Evolutionary conservation across 2,329 filamentous ascomycete species (phyloP).

Genomic region (Pseudogymnoascus sp.): DNA sequence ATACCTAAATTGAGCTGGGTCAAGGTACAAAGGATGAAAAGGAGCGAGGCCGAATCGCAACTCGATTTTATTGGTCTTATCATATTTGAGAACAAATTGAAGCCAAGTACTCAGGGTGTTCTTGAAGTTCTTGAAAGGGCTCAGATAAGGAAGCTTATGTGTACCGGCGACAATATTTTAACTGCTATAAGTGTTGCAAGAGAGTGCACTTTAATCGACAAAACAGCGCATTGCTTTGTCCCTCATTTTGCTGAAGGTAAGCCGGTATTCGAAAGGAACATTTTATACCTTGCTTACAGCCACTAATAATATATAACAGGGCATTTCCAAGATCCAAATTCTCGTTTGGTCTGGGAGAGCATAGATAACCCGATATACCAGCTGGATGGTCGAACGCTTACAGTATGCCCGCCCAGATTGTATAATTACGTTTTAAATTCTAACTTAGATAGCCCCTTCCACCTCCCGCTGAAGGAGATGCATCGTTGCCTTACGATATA

Average conservation of each 20-base stretch:
- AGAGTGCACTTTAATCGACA: constrained; percentile 77
- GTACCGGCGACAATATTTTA: constrained; percentile 94
- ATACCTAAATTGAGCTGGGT: constrained; percentile 85
- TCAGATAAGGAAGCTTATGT: constrained; percentile 87
- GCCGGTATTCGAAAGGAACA: constrained; percentile 12
- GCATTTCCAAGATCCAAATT: constrained; percentile 63
- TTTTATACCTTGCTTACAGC: neutral
- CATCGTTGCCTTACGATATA: constrained; percentile 78
- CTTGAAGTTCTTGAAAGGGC: constrained; percentile 75
- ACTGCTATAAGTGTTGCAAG: constrained; percentile 93
- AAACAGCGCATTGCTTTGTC: constrained; percentile 80
- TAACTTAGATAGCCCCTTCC: constrained; percentile 52
- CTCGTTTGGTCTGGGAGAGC: constrained; percentile 79
- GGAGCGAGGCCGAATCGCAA: constrained; percentile 71
- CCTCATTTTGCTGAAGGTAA: constrained; percentile 73
- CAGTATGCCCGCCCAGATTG: constrained; percentile 36
- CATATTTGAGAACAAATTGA: constrained; percentile 97
- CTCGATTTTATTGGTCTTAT: constrained; percentile 93
- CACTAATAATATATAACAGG: constrained; percentile 34
- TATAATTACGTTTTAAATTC: neutral
- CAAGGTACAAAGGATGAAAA: constrained; percentile 88
- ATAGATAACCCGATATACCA: constrained; percentile 77
- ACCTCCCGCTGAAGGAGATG: constrained; percentile 61
- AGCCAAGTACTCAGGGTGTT: constrained; percentile 72
- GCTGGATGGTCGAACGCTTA: constrained; percentile 70